These are phyloP conservation scores for Russula foetens DNA, from an alignment of 768 basidiomycete genomes.

Conservation along the genomic window DNA sequence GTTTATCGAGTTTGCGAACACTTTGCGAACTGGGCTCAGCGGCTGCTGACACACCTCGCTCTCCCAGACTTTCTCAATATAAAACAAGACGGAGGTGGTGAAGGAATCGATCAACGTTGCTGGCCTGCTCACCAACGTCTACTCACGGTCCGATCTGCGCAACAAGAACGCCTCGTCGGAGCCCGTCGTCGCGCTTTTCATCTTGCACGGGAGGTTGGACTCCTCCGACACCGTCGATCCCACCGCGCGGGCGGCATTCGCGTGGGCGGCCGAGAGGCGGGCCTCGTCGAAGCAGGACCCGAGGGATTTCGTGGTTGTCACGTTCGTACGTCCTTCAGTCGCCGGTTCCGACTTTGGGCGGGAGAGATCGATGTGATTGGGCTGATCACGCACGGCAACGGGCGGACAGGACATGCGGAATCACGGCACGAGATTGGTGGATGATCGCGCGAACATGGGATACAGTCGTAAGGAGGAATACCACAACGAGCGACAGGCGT, in stretches of 20 bases:
- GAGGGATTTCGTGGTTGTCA: conserved; percentile 40
- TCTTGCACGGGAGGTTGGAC: conserved; percentile 39
- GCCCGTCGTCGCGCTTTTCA: conserved; percentile 33
- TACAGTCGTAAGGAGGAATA: conserved; percentile 29
- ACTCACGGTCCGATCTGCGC: conserved; percentile 18
- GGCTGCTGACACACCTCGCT: too few relatives aligned
- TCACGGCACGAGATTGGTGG: conserved; percentile 38
- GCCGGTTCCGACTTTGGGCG: too few relatives aligned
- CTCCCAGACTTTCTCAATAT: neutral
- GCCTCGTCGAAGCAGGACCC: conserved; percentile 16
- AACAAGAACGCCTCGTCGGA: too few relatives aligned
- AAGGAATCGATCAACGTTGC: conserved; percentile 25
- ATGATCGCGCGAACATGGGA: conserved; percentile 30
- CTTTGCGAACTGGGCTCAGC: too few relatives aligned
- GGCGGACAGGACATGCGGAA: conserved; percentile 42
- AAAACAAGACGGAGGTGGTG: neutral
- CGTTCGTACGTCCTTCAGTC: conserved; percentile 40
- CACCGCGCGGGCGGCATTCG: conserved; percentile 30
- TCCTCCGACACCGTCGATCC: conserved; percentile 28
- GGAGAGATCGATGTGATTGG: too few relatives aligned
- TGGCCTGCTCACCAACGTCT: conserved; percentile 27
- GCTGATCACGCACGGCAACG: too few relatives aligned
- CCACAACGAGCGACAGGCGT: conserved; percentile 39
- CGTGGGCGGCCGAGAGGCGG: conserved; percentile 21
- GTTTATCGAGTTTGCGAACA: too few relatives aligned